Base-by-base conservation (phyloP, 106 monocot species). In the Agapanthus africanus region DNA sequence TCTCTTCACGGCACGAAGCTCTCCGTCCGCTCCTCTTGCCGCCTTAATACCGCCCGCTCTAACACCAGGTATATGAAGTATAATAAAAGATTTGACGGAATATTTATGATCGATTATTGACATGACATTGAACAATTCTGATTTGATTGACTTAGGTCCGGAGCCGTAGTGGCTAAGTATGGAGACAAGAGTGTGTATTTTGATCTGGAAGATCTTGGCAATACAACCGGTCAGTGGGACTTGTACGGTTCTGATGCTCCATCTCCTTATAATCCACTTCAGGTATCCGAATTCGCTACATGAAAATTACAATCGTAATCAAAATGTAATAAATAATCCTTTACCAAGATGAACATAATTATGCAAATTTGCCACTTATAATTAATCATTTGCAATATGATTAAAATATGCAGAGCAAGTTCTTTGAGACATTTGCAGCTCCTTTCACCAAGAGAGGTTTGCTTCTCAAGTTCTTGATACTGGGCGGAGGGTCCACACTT, bases 181-280 rank as follows among this genome's bases (percentile, higher is more conserved):
- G 95, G 95, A 1, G 95, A 95, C 11, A 95, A 95, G 83, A 95
- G 91, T 71, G 83, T 95, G 19, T 95, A 95, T 77, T 95, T 95
- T 40, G 95, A 95, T 67, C 75, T 95, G 23, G 91, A 95, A 13
- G 95, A 95, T 69, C 65, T 95, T 41, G 79, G 80, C 61, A 95
- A 95, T 82, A 88, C 95, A 72, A 95, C 95, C 67, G 95, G 95
- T 1, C 91, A 95, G 74, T 95, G 95, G 95, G 95, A 95, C 62
- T 30, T 95, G 25, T 91, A 95, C 70, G 95, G 95, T 46, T 85
- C 85, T 5, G 95, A 95, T 71, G 95, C 81, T 3, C 95, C 95
- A 19, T 95, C 95, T 19, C 94, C 94, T 7, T 95, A 95, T 81
- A 95, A 95, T 57, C 62, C 83, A 0, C 85, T 94, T 50, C 90